Base-by-base conservation (phyloP, 163 green algal genomes). In the Prototheca cutis region DNA sequence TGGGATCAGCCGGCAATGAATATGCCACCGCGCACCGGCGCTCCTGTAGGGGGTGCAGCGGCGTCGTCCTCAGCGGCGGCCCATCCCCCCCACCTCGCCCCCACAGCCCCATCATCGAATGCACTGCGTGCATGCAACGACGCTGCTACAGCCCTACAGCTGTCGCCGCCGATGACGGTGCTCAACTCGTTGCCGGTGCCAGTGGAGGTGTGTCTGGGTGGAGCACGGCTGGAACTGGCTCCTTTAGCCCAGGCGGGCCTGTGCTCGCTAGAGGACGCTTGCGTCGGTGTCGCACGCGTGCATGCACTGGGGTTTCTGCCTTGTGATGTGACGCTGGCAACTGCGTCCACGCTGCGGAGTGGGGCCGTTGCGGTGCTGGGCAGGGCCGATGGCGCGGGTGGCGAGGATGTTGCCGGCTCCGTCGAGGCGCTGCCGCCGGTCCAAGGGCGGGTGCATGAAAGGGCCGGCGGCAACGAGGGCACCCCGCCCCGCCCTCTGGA, bases 111-210 rank as follows among this genome's bases (percentile, higher is more conserved):
- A n/a, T n/a, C n/a, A n/a, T n/a, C n/a, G n/a, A n/a, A n/a, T n/a
- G n/a, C n/a, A n/a, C n/a, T n/a, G n/a, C n/a, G n/a, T n/a, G n/a
- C n/a, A n/a, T n/a, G n/a, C n/a, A n/a, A n/a, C n/a, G n/a, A n/a
- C n/a, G n/a, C n/a, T n/a, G n/a, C n/a, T n/a, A n/a, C n/a, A n/a
- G n/a, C 19, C 6, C 52, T 87, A 4, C 40, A 67, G 29, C 31
- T 88, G 2, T 53, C 68, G 31, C 58, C 81, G 3, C 75, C 81
- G 0, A 51, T 86, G 27, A 55, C 67, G 18, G 40, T 89, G 18
- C 49, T 72, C 31, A 89, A 89, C 48, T 56, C 62, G 2, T 63
- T 87, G 54, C 81, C 81, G 1, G 68, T 89, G 33, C 71, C 81
- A 0, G 24, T 79, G 27, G 56, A 73, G 17, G 49, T 80, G 0